Evolutionary conservation across 1,139 yeast genomes (phyloP).

Genomic region (Yamadazyma kanchanaburiensis): DNA sequence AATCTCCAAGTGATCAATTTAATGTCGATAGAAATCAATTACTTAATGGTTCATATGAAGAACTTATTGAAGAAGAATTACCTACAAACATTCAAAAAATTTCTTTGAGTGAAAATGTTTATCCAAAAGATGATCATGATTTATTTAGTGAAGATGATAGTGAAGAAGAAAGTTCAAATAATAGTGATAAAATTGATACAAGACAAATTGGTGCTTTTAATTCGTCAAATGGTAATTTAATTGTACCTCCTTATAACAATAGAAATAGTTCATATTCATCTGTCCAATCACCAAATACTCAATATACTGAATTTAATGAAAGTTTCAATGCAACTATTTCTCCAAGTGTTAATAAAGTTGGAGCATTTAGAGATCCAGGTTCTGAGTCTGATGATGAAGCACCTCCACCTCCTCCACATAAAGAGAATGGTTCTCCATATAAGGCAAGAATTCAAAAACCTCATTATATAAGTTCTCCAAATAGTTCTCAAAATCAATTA

Average conservation of each 20-base stretch:
- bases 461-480: slow-evolving; percentile 34
- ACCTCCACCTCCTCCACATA: slow-evolving; percentile 22
- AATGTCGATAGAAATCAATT: slow-evolving; percentile 24
- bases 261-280: slow-evolving; percentile 39
- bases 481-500: slow-evolving; percentile 28
- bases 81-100: slow-evolving; percentile 31
- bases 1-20: slow-evolving; percentile 43
- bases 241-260: slow-evolving; percentile 26
- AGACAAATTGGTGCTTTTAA: slow-evolving; percentile 22
- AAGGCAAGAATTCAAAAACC: slow-evolving; percentile 21
- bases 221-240: slow-evolving; percentile 9
- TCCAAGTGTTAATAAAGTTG: slow-evolving; percentile 12
- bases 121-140: slow-evolving; percentile 39
- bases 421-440: slow-evolving; percentile 11
- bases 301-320: slow-evolving; percentile 50
- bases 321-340: slow-evolving; percentile 30
- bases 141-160: slow-evolving; percentile 34
- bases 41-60: slow-evolving; percentile 36
- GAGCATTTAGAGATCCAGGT: slow-evolving; percentile 2
- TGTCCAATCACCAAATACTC: slow-evolving; percentile 49
- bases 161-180: slow-evolving; percentile 14
- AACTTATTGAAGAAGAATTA: slow-evolving; percentile 31
- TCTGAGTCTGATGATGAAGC: slow-evolving; percentile 15
- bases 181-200: slow-evolving; percentile 23
- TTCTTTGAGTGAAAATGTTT: slow-evolving; percentile 25